Evolutionary conservation across 805 yeast species (phyloP).

Genomic region (Saccharomycopsis sp.): DNA sequence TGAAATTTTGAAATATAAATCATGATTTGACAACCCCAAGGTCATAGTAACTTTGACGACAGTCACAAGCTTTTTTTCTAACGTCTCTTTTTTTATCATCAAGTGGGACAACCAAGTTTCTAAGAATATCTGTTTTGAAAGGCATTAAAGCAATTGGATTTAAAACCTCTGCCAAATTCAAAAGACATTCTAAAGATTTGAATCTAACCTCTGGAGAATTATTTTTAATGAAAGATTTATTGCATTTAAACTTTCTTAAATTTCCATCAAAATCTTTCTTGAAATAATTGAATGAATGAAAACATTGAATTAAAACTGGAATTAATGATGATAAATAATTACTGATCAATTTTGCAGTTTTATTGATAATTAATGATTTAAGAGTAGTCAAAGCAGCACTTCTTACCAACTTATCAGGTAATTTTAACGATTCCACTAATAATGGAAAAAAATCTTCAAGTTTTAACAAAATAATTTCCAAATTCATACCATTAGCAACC

Average conservation of each 20-base stretch:
- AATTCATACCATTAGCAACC: constrained; percentile 55
- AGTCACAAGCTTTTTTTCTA: constrained; percentile 65
- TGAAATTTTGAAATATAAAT: no score
- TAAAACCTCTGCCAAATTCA: constrained; percentile 31
- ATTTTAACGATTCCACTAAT: constrained; percentile 49
- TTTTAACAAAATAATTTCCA: constrained; percentile 52
- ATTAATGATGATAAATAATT: constrained; percentile 47
- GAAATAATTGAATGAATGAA: constrained; percentile 18
- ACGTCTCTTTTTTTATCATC: constrained; percentile 70
- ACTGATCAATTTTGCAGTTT: constrained; percentile 41
- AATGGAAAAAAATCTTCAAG: constrained; percentile 59
- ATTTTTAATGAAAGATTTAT: constrained; percentile 19
- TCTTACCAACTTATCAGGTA: constrained; percentile 38
- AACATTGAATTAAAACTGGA: constrained; percentile 38
- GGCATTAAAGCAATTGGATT: constrained; percentile 36
- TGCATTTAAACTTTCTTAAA: constrained; percentile 14
- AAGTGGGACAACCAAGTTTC: constrained; percentile 38
- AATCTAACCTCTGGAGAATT: constrained; percentile 43
- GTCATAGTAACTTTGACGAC: constrained; percentile 70
- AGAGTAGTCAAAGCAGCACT: constrained; percentile 54
- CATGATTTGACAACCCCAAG: constrained; percentile 9
- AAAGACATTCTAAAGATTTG: constrained; percentile 47
- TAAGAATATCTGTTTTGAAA: constrained; percentile 39
- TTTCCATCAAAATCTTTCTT: constrained; percentile 12
- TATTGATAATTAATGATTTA: constrained; percentile 38